Percentiles rank a stretch among this genome's conserved stretches.
Evolutionary conservation across 352 stramenopile genomes (phyloP).

Genomic region (Globisporangium cederbergense): DNA sequence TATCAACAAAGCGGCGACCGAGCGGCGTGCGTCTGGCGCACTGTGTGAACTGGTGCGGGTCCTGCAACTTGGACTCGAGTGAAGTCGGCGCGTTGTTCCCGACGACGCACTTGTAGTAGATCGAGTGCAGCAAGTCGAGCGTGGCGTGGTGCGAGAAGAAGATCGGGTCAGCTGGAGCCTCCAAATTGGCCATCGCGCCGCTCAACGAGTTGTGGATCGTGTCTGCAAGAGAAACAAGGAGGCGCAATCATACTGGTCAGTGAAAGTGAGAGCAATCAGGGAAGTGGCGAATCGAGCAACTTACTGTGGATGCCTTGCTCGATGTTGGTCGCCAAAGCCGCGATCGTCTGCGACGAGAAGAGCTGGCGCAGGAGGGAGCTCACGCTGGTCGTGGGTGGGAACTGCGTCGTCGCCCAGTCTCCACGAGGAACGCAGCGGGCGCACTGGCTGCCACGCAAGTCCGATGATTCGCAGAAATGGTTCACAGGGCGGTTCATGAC

Average conservation of each 20-base stretch:
- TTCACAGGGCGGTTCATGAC: slow-evolving; percentile 40
- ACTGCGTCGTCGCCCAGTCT: slow-evolving; percentile 42
- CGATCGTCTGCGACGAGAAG: slow-evolving; percentile 65
- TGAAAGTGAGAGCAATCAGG: not conserved
- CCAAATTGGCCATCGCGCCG: slow-evolving; percentile 66
- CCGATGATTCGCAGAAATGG: slow-evolving; percentile 78
- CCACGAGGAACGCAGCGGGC: slow-evolving; percentile 71
- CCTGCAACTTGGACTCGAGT: slow-evolving; percentile 48
- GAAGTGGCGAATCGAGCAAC: slow-evolving; percentile 9
- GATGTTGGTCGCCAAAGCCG: slow-evolving; percentile 55
- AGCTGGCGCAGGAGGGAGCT: slow-evolving; percentile 76
- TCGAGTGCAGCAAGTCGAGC: slow-evolving; percentile 83
- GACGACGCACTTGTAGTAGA: slow-evolving; percentile 81
- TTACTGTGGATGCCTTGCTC: slow-evolving; percentile 79
- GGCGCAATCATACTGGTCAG: slow-evolving; percentile 13
- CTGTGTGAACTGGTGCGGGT: slow-evolving; percentile 57
- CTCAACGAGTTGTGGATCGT: slow-evolving; percentile 75
- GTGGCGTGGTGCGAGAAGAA: slow-evolving; percentile 86
- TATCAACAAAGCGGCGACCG: slow-evolving; percentile 28
- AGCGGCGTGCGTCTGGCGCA: slow-evolving; percentile 48
- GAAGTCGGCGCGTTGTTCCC: slow-evolving; percentile 54
- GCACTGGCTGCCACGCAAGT: slow-evolving; percentile 32
- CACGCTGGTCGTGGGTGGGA: slow-evolving; percentile 65
- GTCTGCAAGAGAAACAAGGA: slow-evolving; percentile 30
- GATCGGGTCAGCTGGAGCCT: slow-evolving; percentile 79